Evolutionary conservation across 345 rosid species (phyloP), one percentile per base, ranked within the genome.

Genomic region (Dipteronia dyeriana): DNA sequence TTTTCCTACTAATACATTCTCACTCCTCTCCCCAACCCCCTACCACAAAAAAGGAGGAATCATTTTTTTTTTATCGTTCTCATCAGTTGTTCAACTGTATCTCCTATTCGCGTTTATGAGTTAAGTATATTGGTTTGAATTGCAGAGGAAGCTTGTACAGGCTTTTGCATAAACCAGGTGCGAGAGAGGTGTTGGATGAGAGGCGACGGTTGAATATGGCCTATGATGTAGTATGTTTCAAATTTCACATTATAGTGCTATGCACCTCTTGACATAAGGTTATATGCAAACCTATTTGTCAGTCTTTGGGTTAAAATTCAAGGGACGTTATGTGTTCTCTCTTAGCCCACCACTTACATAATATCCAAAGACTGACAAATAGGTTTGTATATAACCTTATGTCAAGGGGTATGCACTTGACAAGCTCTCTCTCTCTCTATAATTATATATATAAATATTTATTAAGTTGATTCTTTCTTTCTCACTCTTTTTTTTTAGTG

Each of bases 181-280:
- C 85, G 29, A 88, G 90, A 77, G 99, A 94, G 79, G 85, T 65
- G 60, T 79, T 94, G 89, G 99, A 94, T 83, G 98, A 90, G 85
- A 90, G 97, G 80, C 97, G 99, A 12, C 90, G 97, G 66, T 84
- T 89, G 86, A 92, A 83, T 81, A 97, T 97, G 99, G 99, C 99
- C 13, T 93, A 88, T 78, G 99, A 97, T 89, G 99, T 97, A 91
- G 99, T 94, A 82, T 86, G 87, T 74, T 78, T 71, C 23, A 23
- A 78, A 7, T 66, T 61, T 41, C 53, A 3, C 49, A 81, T 31
- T 38, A 68, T 38, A 41, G 34, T 31, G 34, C 34, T 31, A 31
- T 31, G 34, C 1, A 31, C 34, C 34, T 31, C 34, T 5, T 31
- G 5, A 31, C 34, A 31, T 31, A 31, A 31, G 34, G 34, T 31